Conservation (phyloP, 495 filamentous ascomycete species). For the Penicillium robsamsonii region DNA sequence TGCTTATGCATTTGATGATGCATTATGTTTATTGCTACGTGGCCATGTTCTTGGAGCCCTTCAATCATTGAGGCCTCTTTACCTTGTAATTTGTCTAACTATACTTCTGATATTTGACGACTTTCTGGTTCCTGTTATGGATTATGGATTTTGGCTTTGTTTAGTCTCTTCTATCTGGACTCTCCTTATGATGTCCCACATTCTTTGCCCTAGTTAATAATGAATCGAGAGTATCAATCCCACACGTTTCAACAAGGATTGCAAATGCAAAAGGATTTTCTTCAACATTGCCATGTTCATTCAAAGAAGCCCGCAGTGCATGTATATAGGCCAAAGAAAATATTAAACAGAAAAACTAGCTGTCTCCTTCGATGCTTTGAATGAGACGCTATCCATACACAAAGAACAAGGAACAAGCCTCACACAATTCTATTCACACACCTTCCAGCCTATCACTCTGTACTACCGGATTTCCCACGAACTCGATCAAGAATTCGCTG, state of each 20-base stretch:
- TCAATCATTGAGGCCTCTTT: not conserved
- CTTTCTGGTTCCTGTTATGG: not conserved
- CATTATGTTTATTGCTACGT: slow-evolving; percentile 10
- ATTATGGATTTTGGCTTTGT: not conserved
- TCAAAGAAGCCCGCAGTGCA: not conserved
- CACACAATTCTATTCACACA: not conserved
- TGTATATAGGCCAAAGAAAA: not conserved
- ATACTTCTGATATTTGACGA: not conserved
- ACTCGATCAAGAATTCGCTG: slow-evolving; percentile 25
- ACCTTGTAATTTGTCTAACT: slow-evolving; percentile 2
- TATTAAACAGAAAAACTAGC: not conserved
- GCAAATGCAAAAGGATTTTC: no score
- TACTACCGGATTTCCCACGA: slow-evolving; percentile 15
- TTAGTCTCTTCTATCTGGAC: not conserved
- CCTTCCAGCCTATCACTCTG: slow-evolving; percentile 5
- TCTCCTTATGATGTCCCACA: slow-evolving; percentile 4
- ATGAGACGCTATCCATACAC: not conserved
- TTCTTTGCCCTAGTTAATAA: slow-evolving; percentile 1
- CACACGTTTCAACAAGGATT: no score
- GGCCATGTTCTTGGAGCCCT: slow-evolving; percentile 9
- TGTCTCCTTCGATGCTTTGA: not conserved
- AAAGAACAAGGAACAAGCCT: not conserved
- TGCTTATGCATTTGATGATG: slow-evolving; percentile 1
- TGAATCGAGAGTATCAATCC: slow-evolving; percentile 1
- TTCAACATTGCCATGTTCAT: no score